Evolutionary conservation across 1,284 basidiomycete species (phyloP).

Genomic region (Lentinula novae-zelandiae): DNA sequence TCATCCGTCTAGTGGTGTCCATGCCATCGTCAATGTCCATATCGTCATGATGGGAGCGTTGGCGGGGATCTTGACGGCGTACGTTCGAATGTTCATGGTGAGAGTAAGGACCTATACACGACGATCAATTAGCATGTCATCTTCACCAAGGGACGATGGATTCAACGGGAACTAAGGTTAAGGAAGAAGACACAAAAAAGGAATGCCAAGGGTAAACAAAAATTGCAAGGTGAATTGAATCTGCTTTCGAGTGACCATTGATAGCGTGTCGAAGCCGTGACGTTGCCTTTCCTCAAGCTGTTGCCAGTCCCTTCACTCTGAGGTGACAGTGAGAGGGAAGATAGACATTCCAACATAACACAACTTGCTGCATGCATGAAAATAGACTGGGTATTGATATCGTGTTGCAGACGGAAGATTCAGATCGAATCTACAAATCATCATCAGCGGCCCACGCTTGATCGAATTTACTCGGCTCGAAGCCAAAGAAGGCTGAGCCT

Average conservation of each 20-base stretch:
- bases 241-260: too few relatives aligned
- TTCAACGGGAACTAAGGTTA: not conserved
- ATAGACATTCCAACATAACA: not conserved
- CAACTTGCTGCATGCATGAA: not conserved
- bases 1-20: slow-evolving; percentile 6
- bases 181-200: not conserved
- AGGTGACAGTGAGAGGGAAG: too few relatives aligned
- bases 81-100: not conserved
- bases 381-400: not conserved
- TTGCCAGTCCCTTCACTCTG: too few relatives aligned
- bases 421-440: not conserved
- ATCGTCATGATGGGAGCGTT: not conserved
- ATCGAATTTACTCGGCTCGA: not conserved
- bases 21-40: slow-evolving; percentile 1
- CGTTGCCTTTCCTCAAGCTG: too few relatives aligned
- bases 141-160: not conserved
- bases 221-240: too few relatives aligned
- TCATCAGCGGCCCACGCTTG: not conserved
- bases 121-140: not conserved
- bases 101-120: not conserved
- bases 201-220: not conserved
- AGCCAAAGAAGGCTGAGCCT: not conserved
- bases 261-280: too few relatives aligned
- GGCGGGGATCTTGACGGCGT: not conserved
- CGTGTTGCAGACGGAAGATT: not conserved